Conservation (phyloP, 805 yeast species). For the Ogataea methanolica region DNA sequence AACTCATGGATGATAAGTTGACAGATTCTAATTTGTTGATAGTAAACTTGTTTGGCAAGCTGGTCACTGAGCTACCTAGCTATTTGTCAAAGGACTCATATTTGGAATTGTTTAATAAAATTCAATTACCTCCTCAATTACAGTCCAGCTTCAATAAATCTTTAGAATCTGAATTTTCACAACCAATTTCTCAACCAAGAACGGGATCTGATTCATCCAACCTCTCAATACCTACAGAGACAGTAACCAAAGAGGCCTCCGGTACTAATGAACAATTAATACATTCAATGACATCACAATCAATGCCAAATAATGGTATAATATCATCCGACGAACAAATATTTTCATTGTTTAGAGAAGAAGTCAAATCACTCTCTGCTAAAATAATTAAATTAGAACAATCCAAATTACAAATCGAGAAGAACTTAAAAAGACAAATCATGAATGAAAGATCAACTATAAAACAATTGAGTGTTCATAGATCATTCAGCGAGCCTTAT, state of each 20-base stretch:
- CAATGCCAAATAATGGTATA: background rate
- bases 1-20: background rate
- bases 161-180: no score
- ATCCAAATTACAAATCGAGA: conserved; percentile 20
- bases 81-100: no score
- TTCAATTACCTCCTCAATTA: no score
- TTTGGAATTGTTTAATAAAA: no score
- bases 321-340: conserved; percentile 24
- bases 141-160: no score
- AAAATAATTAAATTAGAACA: conserved; percentile 18
- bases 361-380: conserved; percentile 21
- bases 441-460: conserved; percentile 22
- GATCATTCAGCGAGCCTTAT: conserved; percentile 11
- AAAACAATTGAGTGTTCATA: conserved; percentile 13
- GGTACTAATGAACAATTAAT: background rate
- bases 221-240: no score
- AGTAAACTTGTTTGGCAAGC: no score
- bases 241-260: background rate
- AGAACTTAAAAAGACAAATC: conserved; percentile 17
- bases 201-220: no score
- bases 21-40: background rate
- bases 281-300: background rate
- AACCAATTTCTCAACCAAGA: no score
- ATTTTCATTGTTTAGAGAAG: conserved; percentile 25
- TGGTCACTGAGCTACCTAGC: no score